phyloP scores from a whole-genome alignment of 345 rosid species.

The Crucihimalaya himalaica region DNA sequence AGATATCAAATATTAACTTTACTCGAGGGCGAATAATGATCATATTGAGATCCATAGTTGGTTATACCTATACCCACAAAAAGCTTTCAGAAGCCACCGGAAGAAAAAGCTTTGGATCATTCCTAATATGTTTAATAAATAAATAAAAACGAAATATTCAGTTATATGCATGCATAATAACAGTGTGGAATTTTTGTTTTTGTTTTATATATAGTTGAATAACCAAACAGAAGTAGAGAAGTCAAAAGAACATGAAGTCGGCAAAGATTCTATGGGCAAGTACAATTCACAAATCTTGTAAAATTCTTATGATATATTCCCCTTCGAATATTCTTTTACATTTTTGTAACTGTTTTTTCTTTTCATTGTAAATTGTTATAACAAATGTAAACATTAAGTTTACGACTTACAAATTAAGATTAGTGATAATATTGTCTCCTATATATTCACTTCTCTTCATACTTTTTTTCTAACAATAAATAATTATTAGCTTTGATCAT shows the following conservation, averaged over 20 bases:
- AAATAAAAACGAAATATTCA: neutral
- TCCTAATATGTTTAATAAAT: neutral
- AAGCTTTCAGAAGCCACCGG: neutral
- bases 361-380: neutral
- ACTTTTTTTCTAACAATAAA: neutral
- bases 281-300: conserved; percentile 39
- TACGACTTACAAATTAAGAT: neutral
- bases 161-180: conserved; percentile 5
- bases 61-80: neutral
- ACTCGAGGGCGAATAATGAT: neutral
- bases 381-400: neutral
- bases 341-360: neutral
- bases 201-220: neutral
- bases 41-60: neutral
- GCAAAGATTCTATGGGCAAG: conserved; percentile 41
- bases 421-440: neutral
- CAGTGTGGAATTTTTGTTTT: neutral
- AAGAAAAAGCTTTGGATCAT: neutral
- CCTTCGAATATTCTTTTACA: conserved; percentile 29
- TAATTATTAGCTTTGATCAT: neutral
- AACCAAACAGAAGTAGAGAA: conserved; percentile 12
- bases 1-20: neutral
- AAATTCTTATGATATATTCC: conserved; percentile 37
- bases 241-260: conserved; percentile 42
- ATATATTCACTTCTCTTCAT: neutral